Conservation (phyloP, 2,329 filamentous ascomycete genomes). For the Decorospora gaudefroyi region DNA sequence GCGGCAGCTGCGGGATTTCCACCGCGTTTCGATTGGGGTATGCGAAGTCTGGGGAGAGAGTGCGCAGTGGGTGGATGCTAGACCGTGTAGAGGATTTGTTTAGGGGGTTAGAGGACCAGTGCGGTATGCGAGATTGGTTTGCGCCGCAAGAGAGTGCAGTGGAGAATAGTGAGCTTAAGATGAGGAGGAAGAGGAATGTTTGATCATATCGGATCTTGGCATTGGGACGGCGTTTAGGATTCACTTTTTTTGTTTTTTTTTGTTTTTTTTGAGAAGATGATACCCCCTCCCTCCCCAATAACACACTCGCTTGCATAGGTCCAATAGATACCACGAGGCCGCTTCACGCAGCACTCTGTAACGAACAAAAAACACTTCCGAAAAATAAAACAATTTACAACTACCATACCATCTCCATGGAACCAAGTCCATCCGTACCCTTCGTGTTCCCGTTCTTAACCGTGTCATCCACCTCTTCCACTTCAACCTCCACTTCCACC, state of each 20-base stretch:
- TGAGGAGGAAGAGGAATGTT: slow-evolving; percentile 19
- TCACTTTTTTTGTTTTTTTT: slow-evolving; percentile 1
- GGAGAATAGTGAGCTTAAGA: slow-evolving; percentile 21
- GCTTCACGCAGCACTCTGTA: slow-evolving; percentile 6
- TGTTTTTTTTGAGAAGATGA: slow-evolving; percentile 10
- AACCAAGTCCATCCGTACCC: no score
- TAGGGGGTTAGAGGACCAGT: slow-evolving; percentile 36
- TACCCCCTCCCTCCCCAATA: slow-evolving; percentile 12
- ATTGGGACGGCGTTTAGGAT: slow-evolving; percentile 2
- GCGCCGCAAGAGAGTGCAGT: slow-evolving; percentile 29
- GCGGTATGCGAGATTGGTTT: slow-evolving; percentile 44
- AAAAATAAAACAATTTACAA: not conserved
- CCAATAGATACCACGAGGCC: slow-evolving; percentile 1
- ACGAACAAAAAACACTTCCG: not conserved
- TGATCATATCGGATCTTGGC: not conserved
- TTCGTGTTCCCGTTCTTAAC: no score
- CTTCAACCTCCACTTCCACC: no score
- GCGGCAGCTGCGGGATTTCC: slow-evolving; percentile 40
- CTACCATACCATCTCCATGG: no score
- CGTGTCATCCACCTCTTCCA: no score
- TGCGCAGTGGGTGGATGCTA: slow-evolving; percentile 44
- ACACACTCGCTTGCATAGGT: slow-evolving; percentile 14
- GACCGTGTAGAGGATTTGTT: slow-evolving; percentile 45
- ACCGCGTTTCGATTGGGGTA: slow-evolving; percentile 41
- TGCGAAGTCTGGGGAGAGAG: slow-evolving; percentile 33